Evolutionary conservation across 2,329 filamentous ascomycete genomes (phyloP), one percentile per base, ranked within the genome.

Genomic region (Colletotrichum theobromicola): DNA sequence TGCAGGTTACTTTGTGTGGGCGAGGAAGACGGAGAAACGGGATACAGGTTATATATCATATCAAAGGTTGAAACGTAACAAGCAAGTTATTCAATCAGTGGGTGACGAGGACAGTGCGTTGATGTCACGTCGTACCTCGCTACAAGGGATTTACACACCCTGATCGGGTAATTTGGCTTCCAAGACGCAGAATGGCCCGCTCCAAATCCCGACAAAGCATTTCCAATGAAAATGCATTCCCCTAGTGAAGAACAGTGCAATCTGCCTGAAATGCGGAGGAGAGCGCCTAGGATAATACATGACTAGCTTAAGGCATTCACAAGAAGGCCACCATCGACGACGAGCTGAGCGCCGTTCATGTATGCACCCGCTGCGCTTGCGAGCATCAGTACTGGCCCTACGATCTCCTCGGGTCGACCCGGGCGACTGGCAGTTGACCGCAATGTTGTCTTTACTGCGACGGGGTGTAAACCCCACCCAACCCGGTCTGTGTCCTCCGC

Each of bases 391-490:
- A 78, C 77, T 4, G 79, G 79, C 0, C 76, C 79, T 10, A 80
- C 78, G 15, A 80, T 80, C 70, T 80, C 79, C 65, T 79, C 78
- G 3, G 77, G 78, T 9, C 76, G 73, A 15, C 79, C 79, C 6
- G 79, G 67, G 3, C 79, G 79, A 16, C 79, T 78, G 3, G 77
- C 73, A 12, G 79, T 79, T 50, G 68, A 79, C 15, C 79, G 76
- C n/a, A 75, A 70, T 3, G 77, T 78, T 26, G 79, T 79, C 62
- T 76, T 75, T 34, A 77, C 70, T 12, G 79, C 78, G 64, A 66
- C n/a, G 26, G 63, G 63, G 9, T 66, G 63, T n/a, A 66, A 21
- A 34, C 63, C 63, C 63, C 63, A 66, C 16, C 63, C 30, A 28
- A 10, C 28, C 26, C 13, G 21, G 46, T 66, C 63, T 35, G 63